Conservation (phyloP, 495 filamentous ascomycete species). For the Penicillium robsamsonii region DNA sequence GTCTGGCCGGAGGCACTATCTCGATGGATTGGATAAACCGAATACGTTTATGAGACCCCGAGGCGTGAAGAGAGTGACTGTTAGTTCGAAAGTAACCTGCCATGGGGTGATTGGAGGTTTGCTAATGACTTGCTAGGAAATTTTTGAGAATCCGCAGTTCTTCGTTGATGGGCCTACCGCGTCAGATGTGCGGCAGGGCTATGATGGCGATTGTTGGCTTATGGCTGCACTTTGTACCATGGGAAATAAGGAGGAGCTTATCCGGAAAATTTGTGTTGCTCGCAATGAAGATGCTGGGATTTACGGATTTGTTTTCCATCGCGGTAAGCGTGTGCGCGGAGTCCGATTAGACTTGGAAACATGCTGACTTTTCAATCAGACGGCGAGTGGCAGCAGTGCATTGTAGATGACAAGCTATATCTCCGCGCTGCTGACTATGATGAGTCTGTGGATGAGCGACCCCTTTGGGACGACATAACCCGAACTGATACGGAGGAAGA, state of each 20-base stretch:
- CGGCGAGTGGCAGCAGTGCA: conserved; percentile 87
- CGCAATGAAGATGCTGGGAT: conserved; percentile 78
- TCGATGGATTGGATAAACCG: conserved; percentile 56
- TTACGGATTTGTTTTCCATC: conserved; percentile 91
- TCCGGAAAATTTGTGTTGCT: conserved; percentile 81
- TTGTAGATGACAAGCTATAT: conserved; percentile 86
- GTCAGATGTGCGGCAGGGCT: conserved; percentile 75
- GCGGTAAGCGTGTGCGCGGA: conserved; percentile 47
- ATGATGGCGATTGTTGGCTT: conserved; percentile 89
- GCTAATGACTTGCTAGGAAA: conserved; percentile 50
- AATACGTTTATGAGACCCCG: conserved; percentile 50
- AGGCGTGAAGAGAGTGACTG: conserved; percentile 63
- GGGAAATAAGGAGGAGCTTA: conserved; percentile 73
- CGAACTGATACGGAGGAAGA: conserved; percentile 72
- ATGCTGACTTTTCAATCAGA: conserved; percentile 46
- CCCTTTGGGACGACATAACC: conserved; percentile 69
- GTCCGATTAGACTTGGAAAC: background rate
- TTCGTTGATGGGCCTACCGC: conserved; percentile 80
- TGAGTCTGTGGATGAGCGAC: conserved; percentile 62
- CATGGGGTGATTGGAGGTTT: background rate
- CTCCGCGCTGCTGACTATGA: conserved; percentile 81
- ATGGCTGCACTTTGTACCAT: conserved; percentile 83
- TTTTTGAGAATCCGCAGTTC: conserved; percentile 85
- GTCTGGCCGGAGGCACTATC: conserved; percentile 53
- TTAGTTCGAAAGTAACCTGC: conserved; percentile 24